Base-by-base conservation (phyloP, 768 basidiomycete genomes). In the Nevesoporus exiguus region DNA sequence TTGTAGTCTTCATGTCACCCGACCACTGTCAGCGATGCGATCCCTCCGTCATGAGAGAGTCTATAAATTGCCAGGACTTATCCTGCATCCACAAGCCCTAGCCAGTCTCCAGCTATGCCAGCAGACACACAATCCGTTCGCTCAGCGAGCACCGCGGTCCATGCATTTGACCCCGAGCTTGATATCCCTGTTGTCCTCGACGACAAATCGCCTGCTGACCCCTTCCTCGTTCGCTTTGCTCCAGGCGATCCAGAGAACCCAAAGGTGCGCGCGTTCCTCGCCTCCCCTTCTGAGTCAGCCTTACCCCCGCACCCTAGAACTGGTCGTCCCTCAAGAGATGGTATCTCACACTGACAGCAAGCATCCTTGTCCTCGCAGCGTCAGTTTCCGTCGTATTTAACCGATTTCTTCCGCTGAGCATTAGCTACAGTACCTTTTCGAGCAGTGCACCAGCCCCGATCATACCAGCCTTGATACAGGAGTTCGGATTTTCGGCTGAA, bases 361-460 rank as follows among this genome's bases (percentile, higher is more conserved):
- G 80, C 21, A 24, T 83, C 5, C 71, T 84, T 24, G 79, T 84
- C 33, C 67, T 84, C 49, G 80, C 80, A 62, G 79, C 79, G 82
- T 80, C 51, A 59, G 78, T 45, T n/a, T 45, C 21, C 31, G 29
- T 47, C 31, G 25, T 14, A 15, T 33, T 36, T 30, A 1, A 5
- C 17, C 5, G 17, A 10, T 31, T 22, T 21, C 43, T 30, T 5
- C 52, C 9, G 7, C 47, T 58, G 36, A 47, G 33, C 21, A 39
- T 39, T 17, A 19, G 17, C 49, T 27, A 14, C 56, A 85, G 84
- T 21, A 85, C 84, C 1, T 86, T 84, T 62, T 77, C 85, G 15
- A 84, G 83, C 57, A 78, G 83, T 15, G 80, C 80, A 0, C 81
- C 84, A 1, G 73, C 81, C 25, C 76, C 79, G 6, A 72, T 83